Evolutionary conservation across 163 green algal species (phyloP).

Genomic region (Scenedesmus sp.): DNA sequence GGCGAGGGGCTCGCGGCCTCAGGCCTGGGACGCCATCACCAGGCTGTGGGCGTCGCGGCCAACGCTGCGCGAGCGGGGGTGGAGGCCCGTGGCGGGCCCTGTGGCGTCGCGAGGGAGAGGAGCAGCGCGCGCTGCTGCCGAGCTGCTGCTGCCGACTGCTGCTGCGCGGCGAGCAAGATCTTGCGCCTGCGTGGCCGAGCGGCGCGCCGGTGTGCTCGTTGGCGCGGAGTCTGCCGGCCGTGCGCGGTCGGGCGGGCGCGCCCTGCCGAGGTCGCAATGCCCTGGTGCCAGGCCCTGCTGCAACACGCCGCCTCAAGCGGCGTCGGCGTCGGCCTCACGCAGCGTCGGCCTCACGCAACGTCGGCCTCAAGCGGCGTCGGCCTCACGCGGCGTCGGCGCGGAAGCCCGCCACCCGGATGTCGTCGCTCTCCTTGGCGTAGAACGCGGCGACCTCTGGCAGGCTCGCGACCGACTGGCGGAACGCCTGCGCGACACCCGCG

Average conservation of each 20-base stretch:
- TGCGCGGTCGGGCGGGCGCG: background rate
- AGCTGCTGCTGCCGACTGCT: slow-evolving; percentile 21
- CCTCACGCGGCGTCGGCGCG: slow-evolving; percentile 40
- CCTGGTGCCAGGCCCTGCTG: background rate
- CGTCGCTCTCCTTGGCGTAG: slow-evolving; percentile 40
- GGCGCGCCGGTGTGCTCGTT: too few species aligned
- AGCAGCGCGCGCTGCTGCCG: background rate
- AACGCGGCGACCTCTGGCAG: slow-evolving; percentile 32
- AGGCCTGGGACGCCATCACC: too few species aligned
- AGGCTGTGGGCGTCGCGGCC: too few species aligned
- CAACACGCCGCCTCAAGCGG: too few species aligned
- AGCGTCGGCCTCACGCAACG: too few species aligned
- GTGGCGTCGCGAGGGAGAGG: too few species aligned
- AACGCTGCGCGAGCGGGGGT: too few species aligned
- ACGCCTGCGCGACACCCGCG: slow-evolving; percentile 45
- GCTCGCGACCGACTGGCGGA: slow-evolving; percentile 49
- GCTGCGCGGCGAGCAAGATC: background rate
- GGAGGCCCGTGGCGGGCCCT: too few species aligned
- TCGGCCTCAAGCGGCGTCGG: too few species aligned
- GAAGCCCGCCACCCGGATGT: slow-evolving; percentile 35
- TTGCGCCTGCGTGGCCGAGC: background rate
- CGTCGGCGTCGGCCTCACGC: too few species aligned
- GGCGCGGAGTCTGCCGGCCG: too few species aligned
- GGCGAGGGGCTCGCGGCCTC: too few species aligned
- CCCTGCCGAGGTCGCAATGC: background rate